Evolutionary conservation across 2,329 filamentous ascomycete species (phyloP).

Genomic region (Nannizzia gypsea): DNA sequence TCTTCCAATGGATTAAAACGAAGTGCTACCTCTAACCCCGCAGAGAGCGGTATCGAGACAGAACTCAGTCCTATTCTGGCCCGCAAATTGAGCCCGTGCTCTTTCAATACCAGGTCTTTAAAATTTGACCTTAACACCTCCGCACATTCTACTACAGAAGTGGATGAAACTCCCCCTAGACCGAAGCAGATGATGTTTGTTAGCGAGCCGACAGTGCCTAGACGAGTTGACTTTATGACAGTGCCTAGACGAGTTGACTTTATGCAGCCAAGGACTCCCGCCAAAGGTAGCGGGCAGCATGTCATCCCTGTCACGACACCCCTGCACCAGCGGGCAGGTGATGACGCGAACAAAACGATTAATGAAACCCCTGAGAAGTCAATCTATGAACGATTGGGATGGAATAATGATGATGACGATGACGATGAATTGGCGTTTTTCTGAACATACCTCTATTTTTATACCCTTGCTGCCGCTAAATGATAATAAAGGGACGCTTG

Average conservation of each 20-base stretch:
- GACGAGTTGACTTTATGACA: background rate
- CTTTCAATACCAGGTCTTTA: background rate
- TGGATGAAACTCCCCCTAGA: background rate
- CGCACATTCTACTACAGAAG: background rate
- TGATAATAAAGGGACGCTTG: no score
- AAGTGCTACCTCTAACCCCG: background rate
- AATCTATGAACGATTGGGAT: constrained; percentile 35
- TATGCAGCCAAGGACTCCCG: background rate
- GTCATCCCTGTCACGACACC: background rate
- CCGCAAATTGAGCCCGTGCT: constrained; percentile 1
- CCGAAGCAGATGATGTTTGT: background rate
- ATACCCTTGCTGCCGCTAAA: no score
- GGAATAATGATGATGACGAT: constrained; percentile 30
- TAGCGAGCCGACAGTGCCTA: background rate
- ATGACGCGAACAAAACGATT: constrained; percentile 1
- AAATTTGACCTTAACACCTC: background rate
- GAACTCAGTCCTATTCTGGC: constrained; percentile 5
- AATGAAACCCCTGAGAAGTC: constrained; percentile 25
- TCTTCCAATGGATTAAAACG: background rate
- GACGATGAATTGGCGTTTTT: constrained; percentile 15
- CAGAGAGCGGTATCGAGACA: constrained; percentile 5
- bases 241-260: background rate
- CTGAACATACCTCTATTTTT: background rate
- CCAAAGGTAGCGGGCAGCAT: background rate
- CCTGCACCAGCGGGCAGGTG: background rate